These are phyloP conservation scores for Pyricularia grisea DNA, from an alignment of 2,329 filamentous ascomycete species.

Conservation along the genomic window DNA sequence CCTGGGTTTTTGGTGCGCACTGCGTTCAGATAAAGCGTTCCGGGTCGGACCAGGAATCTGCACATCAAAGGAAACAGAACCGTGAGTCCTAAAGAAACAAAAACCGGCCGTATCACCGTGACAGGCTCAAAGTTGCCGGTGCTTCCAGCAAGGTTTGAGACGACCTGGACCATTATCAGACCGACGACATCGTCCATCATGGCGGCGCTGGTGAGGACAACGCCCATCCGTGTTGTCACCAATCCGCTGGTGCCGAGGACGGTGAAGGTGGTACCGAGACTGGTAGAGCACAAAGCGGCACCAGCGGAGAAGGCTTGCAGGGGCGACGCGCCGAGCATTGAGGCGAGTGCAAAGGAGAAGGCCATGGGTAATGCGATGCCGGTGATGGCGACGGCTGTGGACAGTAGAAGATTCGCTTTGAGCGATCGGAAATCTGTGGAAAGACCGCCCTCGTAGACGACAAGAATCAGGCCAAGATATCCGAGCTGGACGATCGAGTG, in stretches of 20 bases:
- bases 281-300: constrained; percentile 65
- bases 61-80: constrained; percentile 36
- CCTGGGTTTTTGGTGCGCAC: not conserved
- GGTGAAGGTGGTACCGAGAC: constrained; percentile 61
- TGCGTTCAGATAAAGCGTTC: not conserved
- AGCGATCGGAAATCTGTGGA: constrained; percentile 43
- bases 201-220: constrained; percentile 60
- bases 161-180: constrained; percentile 67
- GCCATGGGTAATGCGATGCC: constrained; percentile 56
- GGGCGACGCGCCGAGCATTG: constrained; percentile 35
- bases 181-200: constrained; percentile 79
- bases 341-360: constrained; percentile 51
- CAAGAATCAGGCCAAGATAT: constrained; percentile 61
- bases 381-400: constrained; percentile 51
- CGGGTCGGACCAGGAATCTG: constrained; percentile 21
- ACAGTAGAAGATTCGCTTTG: constrained; percentile 51
- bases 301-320: constrained; percentile 62
- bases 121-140: constrained; percentile 16
- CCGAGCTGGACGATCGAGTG: constrained; percentile 53
- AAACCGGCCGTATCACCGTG: constrained; percentile 32
- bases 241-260: constrained; percentile 34
- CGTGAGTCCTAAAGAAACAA: constrained; percentile 42
- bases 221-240: constrained; percentile 35
- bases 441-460: constrained; percentile 65
- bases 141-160: constrained; percentile 49